These are phyloP conservation scores for Hanseniaspora vineae DNA, from an alignment of 805 yeast species.

Conservation along the genomic window DNA sequence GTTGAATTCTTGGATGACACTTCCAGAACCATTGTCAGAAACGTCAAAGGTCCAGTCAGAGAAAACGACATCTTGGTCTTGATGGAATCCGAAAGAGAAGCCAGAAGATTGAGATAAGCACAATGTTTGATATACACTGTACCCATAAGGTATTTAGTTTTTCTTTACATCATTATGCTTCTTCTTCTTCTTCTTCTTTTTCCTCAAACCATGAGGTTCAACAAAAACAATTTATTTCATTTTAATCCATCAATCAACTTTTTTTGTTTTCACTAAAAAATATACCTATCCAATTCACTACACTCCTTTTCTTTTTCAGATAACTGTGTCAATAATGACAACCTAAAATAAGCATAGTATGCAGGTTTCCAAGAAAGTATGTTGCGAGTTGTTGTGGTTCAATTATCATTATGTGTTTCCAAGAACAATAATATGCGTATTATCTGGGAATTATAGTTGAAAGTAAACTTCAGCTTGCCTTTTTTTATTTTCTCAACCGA, in stretches of 20 bases:
- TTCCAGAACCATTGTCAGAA: slow-evolving; percentile 92
- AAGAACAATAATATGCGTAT: not conserved
- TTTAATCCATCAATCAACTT: too few relatives aligned
- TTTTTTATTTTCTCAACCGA: too few relatives aligned
- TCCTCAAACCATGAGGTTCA: too few relatives aligned
- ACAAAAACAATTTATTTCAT: too few relatives aligned
- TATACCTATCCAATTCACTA: too few relatives aligned
- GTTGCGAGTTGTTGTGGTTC: not conserved
- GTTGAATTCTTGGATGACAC: slow-evolving; percentile 93
- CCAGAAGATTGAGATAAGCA: slow-evolving; percentile 77
- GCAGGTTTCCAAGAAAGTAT: not conserved
- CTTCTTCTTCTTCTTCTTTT: too few relatives aligned
- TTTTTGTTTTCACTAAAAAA: too few relatives aligned
- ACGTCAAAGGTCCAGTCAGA: slow-evolving; percentile 96
- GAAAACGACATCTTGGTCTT: slow-evolving; percentile 96
- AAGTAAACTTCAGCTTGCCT: not conserved
- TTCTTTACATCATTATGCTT: not conserved
- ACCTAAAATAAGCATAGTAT: not conserved
- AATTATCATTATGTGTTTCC: not conserved
- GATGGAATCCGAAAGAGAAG: slow-evolving; percentile 99
- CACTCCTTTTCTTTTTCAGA: too few relatives aligned
- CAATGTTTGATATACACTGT: not conserved
- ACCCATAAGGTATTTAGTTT: not conserved
- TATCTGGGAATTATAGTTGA: not conserved
- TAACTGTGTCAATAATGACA: not conserved